Conservation (phyloP, 1,139 yeast genomes). For the Saccharomyces hybrid region DNA sequence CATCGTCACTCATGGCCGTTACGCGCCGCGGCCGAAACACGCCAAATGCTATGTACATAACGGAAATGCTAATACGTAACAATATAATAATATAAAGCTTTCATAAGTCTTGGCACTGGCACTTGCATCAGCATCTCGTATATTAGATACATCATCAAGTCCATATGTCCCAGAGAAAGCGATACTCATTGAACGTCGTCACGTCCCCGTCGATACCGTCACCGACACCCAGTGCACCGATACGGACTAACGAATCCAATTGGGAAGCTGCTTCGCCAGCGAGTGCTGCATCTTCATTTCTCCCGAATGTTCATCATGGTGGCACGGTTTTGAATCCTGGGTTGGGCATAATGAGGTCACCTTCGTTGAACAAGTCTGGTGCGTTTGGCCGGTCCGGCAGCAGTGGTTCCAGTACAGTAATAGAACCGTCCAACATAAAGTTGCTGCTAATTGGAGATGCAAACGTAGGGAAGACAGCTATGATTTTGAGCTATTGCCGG, state of each 20-base stretch:
- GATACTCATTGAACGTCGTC: conserved; percentile 5
- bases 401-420: conserved; percentile 9
- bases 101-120: neutral
- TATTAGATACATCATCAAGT: neutral
- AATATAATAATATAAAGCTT: neutral
- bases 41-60: neutral
- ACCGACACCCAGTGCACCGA: conserved; percentile 2
- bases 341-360: neutral
- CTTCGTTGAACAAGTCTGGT: conserved; percentile 3
- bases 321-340: neutral
- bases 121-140: neutral
- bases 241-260: neutral
- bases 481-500: conserved; percentile 37
- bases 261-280: neutral
- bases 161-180: neutral
- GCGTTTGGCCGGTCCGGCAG: conserved; percentile 7
- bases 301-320: neutral
- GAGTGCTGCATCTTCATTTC: neutral
- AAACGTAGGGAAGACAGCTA: conserved; percentile 40
- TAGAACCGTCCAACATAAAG: conserved; percentile 30
- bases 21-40: conserved; percentile 1
- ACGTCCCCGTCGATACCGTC: conserved; percentile 3
- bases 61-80: neutral
- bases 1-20: neutral
- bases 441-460: conserved; percentile 37